Evolutionary conservation across 768 basidiomycete genomes (phyloP).

Genomic region (Mycena indigotica): DNA sequence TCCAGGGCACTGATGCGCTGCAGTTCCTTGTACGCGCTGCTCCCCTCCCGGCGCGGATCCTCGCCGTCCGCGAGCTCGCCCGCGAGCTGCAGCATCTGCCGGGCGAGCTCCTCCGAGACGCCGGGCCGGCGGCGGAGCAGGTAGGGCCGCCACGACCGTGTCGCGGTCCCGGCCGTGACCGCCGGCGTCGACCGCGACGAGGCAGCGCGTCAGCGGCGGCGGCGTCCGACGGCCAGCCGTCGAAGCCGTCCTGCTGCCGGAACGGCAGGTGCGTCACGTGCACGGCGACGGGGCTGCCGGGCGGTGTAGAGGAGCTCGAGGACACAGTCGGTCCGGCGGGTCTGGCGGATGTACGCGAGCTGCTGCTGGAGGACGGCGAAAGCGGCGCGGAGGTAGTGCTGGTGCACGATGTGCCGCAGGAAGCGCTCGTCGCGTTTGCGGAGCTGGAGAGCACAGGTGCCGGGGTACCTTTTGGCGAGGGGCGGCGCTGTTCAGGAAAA

Average conservation of each 20-base stretch:
- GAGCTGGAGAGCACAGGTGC: not conserved
- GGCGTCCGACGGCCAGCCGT: not conserved
- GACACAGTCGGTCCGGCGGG: not conserved
- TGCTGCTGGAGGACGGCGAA: not conserved
- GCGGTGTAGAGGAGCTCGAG: not conserved
- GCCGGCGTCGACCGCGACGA: not conserved
- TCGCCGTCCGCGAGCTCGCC: not conserved
- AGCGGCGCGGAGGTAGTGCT: not conserved
- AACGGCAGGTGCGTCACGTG: not conserved
- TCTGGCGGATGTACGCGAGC: not conserved
- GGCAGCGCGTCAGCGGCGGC: not conserved
- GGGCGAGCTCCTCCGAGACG: not conserved
- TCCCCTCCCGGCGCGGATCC: not conserved
- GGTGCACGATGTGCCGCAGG: not conserved
- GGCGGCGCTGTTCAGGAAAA: not conserved
- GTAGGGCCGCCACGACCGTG: not conserved
- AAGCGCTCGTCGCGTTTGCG: not conserved
- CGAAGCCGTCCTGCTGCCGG: not conserved
- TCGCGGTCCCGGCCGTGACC: not conserved
- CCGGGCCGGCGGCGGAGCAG: not conserved
- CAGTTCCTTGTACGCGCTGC: not conserved
- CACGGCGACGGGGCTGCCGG: not conserved
- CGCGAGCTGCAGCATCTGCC: not conserved
- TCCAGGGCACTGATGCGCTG: not conserved
- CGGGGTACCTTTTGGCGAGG: not conserved